phyloP scores from a whole-genome alignment of 495 filamentous ascomycete genomes.

The Aspergillus nidulans region DNA sequence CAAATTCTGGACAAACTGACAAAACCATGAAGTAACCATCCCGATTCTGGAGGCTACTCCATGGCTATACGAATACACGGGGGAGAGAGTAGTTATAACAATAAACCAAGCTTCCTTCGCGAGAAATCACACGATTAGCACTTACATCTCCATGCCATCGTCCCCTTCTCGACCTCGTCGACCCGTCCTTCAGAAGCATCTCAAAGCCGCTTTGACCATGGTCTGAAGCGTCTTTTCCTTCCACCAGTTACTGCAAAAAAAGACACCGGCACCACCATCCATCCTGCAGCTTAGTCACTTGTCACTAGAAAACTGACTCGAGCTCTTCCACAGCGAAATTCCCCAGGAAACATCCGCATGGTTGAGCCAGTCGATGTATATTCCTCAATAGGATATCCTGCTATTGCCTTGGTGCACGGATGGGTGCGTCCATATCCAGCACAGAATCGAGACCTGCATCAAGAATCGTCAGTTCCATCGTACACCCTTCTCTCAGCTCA shows the following conservation, averaged over 20 bases:
- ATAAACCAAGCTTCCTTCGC: constrained; percentile 7
- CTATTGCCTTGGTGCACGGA: constrained; percentile 42
- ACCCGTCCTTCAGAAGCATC: constrained; percentile 21
- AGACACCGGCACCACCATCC: constrained; percentile 13
- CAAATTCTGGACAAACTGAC: too few species aligned
- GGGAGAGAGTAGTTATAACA: too few species aligned
- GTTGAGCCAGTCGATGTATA: constrained; percentile 37
- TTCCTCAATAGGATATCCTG: constrained; percentile 30
- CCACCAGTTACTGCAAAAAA: constrained; percentile 45
- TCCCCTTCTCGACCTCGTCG: constrained; percentile 16
- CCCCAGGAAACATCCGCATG: constrained; percentile 32
- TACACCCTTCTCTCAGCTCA: constrained; percentile 33
- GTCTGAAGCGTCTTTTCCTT: constrained; percentile 19
- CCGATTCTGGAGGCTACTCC: too few species aligned
- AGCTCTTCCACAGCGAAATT: constrained; percentile 32
- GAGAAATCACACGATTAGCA: constrained; percentile 21
- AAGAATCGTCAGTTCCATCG: constrained; percentile 33
- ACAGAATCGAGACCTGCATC: constrained; percentile 33
- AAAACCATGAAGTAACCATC: too few species aligned
- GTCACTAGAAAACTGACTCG: constrained; percentile 10
- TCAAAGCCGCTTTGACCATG: constrained; percentile 19
- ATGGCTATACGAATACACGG: too few species aligned
- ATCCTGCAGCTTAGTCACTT: constrained; percentile 24
- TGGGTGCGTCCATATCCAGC: constrained; percentile 38
- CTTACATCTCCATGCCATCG: not conserved